Conservation (phyloP, 305 asterid species). For the Fraxinus velutina region DNA sequence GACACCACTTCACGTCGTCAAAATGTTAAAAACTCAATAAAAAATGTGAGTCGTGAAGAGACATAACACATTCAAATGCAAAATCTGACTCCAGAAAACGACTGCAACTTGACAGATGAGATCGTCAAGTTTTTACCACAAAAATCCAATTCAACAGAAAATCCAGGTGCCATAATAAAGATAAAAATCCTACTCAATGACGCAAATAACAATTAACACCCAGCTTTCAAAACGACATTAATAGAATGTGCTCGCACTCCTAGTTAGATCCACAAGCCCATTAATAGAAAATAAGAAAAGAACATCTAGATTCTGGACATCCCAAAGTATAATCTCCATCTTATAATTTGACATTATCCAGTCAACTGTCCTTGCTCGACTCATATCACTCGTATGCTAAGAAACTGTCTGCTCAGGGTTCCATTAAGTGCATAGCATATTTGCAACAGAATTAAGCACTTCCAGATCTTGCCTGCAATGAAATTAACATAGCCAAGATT, state of each 20-base stretch:
- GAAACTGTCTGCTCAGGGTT: conserved; percentile 4
- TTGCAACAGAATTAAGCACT: conserved; percentile 25
- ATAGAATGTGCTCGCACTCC: neutral
- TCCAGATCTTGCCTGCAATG: conserved; percentile 51
- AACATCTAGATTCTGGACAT: neutral
- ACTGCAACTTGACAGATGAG: neutral
- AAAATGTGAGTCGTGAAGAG: neutral
- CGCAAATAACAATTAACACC: neutral
- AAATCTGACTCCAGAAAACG: neutral
- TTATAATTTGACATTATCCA: neutral
- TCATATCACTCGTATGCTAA: neutral
- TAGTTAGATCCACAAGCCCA: neutral
- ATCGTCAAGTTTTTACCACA: neutral
- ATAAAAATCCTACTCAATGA: neutral
- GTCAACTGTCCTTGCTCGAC: neutral
- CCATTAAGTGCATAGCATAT: neutral
- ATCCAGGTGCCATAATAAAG: neutral
- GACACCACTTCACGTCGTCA: neutral
- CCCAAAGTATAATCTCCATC: neutral
- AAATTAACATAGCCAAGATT: neutral
- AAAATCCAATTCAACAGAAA: neutral
- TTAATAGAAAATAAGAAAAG: neutral
- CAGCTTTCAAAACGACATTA: neutral
- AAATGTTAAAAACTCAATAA: neutral
- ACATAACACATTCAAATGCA: neutral